Evolutionary conservation across 2,329 filamentous ascomycete genomes (phyloP).

Genomic region (Cladosporium velox): DNA sequence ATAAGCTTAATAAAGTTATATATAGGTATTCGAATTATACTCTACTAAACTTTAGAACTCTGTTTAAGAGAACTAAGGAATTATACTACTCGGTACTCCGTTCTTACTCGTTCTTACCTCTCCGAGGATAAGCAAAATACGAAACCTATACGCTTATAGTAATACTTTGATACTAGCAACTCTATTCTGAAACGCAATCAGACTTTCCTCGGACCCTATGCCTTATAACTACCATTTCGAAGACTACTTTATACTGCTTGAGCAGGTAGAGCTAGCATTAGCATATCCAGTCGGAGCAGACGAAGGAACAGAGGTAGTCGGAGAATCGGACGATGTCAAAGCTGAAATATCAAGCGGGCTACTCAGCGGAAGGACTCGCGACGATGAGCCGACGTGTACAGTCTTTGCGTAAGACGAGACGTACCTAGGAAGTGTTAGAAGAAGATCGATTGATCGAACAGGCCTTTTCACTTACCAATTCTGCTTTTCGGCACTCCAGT

Average conservation of each 20-base stretch:
- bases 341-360: slow-evolving; percentile 25
- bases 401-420: slow-evolving; percentile 59
- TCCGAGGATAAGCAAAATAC: too few relatives aligned
- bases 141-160: too few relatives aligned
- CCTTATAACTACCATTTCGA: neutral
- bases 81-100: too few relatives aligned
- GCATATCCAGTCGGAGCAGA: neutral
- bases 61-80: too few relatives aligned
- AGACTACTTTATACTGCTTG: neutral
- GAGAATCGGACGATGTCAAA: neutral
- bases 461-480: slow-evolving; percentile 61
- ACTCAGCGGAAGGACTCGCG: slow-evolving; percentile 57
- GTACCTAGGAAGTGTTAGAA: slow-evolving; percentile 43
- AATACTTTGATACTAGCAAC: too few relatives aligned
- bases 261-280: neutral
- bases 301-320: neutral
- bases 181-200: neutral
- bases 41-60: too few relatives aligned
- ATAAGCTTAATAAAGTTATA: too few relatives aligned
- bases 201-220: neutral
- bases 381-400: slow-evolving; percentile 61
- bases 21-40: too few relatives aligned
- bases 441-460: neutral
- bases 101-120: too few relatives aligned
- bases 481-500: slow-evolving; percentile 75